Evolutionary conservation across 192 early-diverging fungal species (phyloP).

Genomic region (Allomyces javanicus): DNA sequence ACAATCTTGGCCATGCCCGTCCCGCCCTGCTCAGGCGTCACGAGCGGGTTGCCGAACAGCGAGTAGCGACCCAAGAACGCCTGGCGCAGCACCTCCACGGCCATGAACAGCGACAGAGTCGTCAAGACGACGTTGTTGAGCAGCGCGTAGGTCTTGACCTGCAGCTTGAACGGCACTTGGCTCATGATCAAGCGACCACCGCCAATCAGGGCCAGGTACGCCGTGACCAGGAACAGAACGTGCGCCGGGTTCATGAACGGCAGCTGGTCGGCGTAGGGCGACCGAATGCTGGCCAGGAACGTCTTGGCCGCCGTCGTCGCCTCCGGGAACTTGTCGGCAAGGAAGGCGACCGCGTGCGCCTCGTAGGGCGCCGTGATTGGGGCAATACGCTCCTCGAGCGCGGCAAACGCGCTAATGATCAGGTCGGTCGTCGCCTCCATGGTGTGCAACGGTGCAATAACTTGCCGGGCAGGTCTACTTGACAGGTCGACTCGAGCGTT

Average conservation of each 20-base stretch:
- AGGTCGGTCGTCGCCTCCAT: neutral
- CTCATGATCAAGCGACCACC: constrained; percentile 11
- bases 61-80: constrained; percentile 7
- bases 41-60: constrained; percentile 11
- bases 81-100: constrained; percentile 6
- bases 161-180: constrained; percentile 6
- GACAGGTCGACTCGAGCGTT: too few species aligned
- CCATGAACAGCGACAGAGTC: constrained; percentile 15
- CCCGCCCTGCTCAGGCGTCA: constrained; percentile 11
- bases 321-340: neutral
- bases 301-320: neutral
- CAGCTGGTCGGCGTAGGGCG: constrained; percentile 4
- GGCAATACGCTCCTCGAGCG: neutral
- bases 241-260: constrained; percentile 28
- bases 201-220: constrained; percentile 13
- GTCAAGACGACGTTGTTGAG: constrained; percentile 16
- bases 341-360: neutral
- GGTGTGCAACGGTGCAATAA: too few species aligned
- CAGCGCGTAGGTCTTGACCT: constrained; percentile 11
- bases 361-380: neutral
- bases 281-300: neutral
- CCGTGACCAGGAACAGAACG: constrained; percentile 9
- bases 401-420: neutral
- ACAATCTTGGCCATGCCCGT: constrained; percentile 16
- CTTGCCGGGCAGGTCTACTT: too few species aligned